phyloP scores from a whole-genome alignment of 164 flowering plant species.

The Protea cynaroides region DNA sequence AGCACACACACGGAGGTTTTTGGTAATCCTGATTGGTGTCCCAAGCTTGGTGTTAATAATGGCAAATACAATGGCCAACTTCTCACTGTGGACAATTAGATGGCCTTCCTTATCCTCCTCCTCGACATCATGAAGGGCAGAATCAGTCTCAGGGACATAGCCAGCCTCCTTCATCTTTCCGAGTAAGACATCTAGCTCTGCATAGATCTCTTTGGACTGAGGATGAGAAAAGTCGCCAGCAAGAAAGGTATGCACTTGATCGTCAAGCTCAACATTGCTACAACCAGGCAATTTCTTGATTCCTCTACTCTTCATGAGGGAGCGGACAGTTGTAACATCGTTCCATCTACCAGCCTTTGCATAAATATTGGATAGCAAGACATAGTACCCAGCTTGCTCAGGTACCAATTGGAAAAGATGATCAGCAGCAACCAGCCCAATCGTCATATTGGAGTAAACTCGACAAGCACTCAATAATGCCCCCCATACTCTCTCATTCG shows the following conservation, averaged over 20 bases:
- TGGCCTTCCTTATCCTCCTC: conserved; percentile 46
- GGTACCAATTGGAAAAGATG: conserved; percentile 31
- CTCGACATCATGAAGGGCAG: conserved; percentile 40
- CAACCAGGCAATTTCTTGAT: conserved; percentile 32
- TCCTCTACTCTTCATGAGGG: conserved; percentile 25
- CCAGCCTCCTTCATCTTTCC: conserved; percentile 38
- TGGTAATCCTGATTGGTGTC: conserved; percentile 29
- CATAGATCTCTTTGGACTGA: conserved; percentile 26
- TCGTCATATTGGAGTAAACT: conserved; percentile 23
- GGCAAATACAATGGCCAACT: conserved; percentile 32
- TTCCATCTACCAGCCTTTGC: conserved; percentile 41
- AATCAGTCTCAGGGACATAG: conserved; percentile 33
- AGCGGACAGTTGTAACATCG: conserved; percentile 23
- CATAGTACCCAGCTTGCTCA: conserved; percentile 35
- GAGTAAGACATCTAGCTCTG: conserved; percentile 27
- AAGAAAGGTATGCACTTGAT: conserved; percentile 28
- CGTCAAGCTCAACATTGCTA: conserved; percentile 30
- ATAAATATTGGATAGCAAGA: conserved; percentile 34
- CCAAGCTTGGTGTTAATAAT: conserved; percentile 29
- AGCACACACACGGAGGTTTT: conserved; percentile 36
- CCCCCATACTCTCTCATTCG: conserved; percentile 43
- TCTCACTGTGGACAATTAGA: conserved; percentile 37
- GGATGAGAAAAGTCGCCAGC: conserved; percentile 30
- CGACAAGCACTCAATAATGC: conserved; percentile 33
- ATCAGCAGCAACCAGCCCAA: conserved; percentile 35